Conservation (phyloP, 2,329 filamentous ascomycete species). For the Thelonectria olida region DNA sequence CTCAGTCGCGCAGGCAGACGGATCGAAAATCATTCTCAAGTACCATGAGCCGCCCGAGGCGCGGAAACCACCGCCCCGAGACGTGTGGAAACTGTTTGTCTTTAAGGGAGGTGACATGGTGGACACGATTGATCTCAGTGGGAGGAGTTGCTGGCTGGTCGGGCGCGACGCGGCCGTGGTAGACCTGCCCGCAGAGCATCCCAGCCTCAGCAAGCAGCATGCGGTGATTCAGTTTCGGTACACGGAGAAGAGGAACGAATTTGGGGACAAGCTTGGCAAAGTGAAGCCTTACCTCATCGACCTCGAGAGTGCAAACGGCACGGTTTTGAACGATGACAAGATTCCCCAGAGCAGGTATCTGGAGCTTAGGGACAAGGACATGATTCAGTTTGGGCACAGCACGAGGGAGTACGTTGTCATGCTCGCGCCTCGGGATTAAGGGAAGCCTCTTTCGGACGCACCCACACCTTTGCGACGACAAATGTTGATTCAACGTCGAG, state of each 20-base stretch:
- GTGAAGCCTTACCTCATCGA: slow-evolving; percentile 93
- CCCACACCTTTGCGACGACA: no score
- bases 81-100: slow-evolving; percentile 89
- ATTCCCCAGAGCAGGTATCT: slow-evolving; percentile 82
- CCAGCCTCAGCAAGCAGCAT: slow-evolving; percentile 94
- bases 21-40: slow-evolving; percentile 83
- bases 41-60: slow-evolving; percentile 96
- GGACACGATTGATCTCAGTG: slow-evolving; percentile 80
- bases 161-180: slow-evolving; percentile 83
- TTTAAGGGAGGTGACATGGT: slow-evolving; percentile 87
- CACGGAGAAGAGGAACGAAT: slow-evolving; percentile 84
- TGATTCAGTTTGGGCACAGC: slow-evolving; percentile 87
- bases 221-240: slow-evolving; percentile 94
- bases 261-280: slow-evolving; percentile 80
- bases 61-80: slow-evolving; percentile 81
- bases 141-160: slow-evolving; percentile 88
- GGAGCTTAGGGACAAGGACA: slow-evolving; percentile 88
- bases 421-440: slow-evolving; percentile 66
- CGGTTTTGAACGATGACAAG: slow-evolving; percentile 78
- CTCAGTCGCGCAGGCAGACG: slow-evolving; percentile 73
- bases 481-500: neutral
- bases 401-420: slow-evolving; percentile 96
- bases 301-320: slow-evolving; percentile 92
- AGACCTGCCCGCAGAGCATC: slow-evolving; percentile 86
- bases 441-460: neutral